These are phyloP conservation scores for Alternaria arbusti DNA, from an alignment of 2,329 filamentous ascomycete species.

Conservation along the genomic window DNA sequence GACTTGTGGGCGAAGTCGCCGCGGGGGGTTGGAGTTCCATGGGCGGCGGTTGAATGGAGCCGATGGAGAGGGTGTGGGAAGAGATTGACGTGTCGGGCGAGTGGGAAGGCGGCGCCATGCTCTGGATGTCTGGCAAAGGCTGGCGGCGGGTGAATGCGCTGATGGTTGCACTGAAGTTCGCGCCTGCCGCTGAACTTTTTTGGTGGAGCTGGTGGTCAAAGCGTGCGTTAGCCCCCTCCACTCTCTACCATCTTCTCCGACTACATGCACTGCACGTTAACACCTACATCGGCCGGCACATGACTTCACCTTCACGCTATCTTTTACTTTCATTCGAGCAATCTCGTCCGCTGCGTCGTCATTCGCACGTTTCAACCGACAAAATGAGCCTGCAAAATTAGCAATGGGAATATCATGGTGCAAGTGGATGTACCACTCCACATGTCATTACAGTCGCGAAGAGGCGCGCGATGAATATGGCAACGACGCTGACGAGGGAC, in stretches of 20 bases:
- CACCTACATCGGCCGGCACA: no score
- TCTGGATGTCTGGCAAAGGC: not conserved
- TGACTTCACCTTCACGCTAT: no score
- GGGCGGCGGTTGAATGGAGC: constrained; percentile 43
- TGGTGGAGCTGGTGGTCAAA: constrained; percentile 16
- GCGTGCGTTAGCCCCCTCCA: constrained; percentile 10
- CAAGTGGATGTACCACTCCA: no score
- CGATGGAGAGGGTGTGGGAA: constrained; percentile 49
- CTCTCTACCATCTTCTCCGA: no score
- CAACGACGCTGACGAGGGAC: not conserved
- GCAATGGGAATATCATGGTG: no score
- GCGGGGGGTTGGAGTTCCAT: constrained; percentile 41
- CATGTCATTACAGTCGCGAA: not conserved
- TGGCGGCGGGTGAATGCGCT: not conserved
- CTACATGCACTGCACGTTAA: no score
- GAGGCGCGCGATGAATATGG: not conserved
- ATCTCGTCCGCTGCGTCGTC: no score
- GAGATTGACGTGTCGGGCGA: constrained; percentile 50
- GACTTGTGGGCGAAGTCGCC: constrained; percentile 61
- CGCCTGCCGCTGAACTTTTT: constrained; percentile 16
- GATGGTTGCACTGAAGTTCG: constrained; percentile 6
- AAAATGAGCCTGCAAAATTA: no score
- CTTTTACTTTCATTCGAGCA: no score
- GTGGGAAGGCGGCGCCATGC: constrained; percentile 43
- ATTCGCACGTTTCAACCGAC: no score